phyloP scores from a whole-genome alignment of 257 asterid genomes.

The Penstemon davidsonii region DNA sequence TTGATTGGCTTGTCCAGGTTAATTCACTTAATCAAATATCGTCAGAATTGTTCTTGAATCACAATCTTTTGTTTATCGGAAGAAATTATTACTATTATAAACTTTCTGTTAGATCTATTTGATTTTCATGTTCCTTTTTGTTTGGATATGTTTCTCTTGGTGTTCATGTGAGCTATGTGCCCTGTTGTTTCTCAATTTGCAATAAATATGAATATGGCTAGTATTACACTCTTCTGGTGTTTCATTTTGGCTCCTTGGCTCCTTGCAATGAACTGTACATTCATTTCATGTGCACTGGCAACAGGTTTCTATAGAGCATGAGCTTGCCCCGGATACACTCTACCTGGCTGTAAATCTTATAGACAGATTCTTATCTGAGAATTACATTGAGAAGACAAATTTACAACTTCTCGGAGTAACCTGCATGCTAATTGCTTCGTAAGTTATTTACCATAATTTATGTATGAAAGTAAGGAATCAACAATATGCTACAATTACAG shows the following conservation, averaged over 20 bases:
- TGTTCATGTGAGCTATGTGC: background rate
- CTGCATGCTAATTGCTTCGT: slow-evolving; percentile 99
- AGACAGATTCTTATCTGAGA: slow-evolving; percentile 78
- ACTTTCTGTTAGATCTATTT: slow-evolving; percentile 16
- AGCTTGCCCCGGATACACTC: slow-evolving; percentile 91
- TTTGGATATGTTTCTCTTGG: background rate
- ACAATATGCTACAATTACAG: slow-evolving; percentile 5
- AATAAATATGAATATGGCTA: background rate
- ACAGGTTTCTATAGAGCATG: slow-evolving; percentile 95
- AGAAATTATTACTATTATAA: background rate
- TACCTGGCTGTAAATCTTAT: slow-evolving; percentile 96
- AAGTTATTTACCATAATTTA: slow-evolving; percentile 36
- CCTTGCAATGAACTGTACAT: background rate
- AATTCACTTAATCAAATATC: slow-evolving; percentile 30
- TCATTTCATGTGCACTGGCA: slow-evolving; percentile 24
- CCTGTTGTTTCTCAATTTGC: background rate
- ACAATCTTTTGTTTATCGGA: slow-evolving; percentile 10
- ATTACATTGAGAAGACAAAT: slow-evolving; percentile 78
- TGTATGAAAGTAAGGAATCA: slow-evolving; percentile 6
- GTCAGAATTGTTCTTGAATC: slow-evolving; percentile 5
- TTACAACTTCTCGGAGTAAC: slow-evolving; percentile 96
- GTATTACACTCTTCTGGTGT: background rate
- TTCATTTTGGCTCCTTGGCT: background rate
- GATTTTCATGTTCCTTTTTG: slow-evolving; percentile 2
- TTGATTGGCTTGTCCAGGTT: slow-evolving; percentile 99